A percentile compares a stretch with the other conserved stretches of the same genome.
These are phyloP conservation scores for Plantago elongata DNA, from an alignment of 257 asterid species.

Conservation along the genomic window DNA sequence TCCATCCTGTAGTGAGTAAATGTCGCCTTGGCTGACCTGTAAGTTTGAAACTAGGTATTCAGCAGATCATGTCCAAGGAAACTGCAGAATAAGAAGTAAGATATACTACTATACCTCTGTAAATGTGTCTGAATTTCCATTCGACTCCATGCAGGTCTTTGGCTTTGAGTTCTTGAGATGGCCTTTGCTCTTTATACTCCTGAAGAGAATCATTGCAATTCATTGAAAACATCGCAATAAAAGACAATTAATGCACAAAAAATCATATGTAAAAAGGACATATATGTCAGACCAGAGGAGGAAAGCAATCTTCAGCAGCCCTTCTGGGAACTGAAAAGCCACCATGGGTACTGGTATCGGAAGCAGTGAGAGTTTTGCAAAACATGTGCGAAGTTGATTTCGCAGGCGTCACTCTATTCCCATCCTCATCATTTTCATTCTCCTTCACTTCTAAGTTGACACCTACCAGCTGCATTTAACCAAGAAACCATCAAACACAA, in stretches of 20 bases:
- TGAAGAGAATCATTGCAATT: slow-evolving; percentile 21
- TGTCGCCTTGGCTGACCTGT: slow-evolving; percentile 99
- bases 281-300: slow-evolving; percentile 69
- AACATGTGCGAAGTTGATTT: slow-evolving; percentile 94
- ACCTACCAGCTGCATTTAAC: slow-evolving; percentile 37
- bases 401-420: slow-evolving; percentile 39
- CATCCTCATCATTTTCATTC: slow-evolving; percentile 51
- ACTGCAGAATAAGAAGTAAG: not conserved
- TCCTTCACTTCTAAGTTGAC: slow-evolving; percentile 53
- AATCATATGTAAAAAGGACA: slow-evolving; percentile 7
- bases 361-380: slow-evolving; percentile 95
- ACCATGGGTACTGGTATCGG: slow-evolving; percentile 97
- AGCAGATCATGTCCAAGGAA: slow-evolving; percentile 17
- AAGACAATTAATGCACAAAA: slow-evolving; percentile 1
- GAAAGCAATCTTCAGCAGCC: slow-evolving; percentile 99
- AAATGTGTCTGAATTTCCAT: slow-evolving; percentile 97
- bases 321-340: slow-evolving; percentile 99
- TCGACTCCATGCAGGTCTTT: slow-evolving; percentile 91
- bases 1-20: slow-evolving; percentile 99
- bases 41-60: slow-evolving; percentile 23
- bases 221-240: not conserved
- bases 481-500: slow-evolving; percentile 14
- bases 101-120: slow-evolving; percentile 56
- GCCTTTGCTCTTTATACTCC: slow-evolving; percentile 95
- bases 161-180: slow-evolving; percentile 90